Conservation (phyloP, 73 alveolate species). For the Paramecium bursaria region DNA sequence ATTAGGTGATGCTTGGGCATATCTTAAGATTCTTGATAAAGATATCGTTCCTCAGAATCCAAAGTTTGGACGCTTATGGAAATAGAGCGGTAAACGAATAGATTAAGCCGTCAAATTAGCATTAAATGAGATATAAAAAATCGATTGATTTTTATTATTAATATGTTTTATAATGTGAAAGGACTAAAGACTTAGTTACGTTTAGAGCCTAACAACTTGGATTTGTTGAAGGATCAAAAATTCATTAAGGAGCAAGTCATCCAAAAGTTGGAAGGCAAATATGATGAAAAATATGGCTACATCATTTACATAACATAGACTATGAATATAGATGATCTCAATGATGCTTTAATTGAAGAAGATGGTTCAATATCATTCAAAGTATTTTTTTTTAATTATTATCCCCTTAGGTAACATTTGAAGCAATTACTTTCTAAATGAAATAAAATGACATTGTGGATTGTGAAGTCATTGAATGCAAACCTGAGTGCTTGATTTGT, state of each 20-base stretch:
- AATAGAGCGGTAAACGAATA: too few relatives aligned
- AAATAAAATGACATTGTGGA: slow-evolving; percentile 27
- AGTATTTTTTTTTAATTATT: background rate
- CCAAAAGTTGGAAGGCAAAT: slow-evolving; percentile 51
- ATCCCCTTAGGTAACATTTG: slow-evolving; percentile 9
- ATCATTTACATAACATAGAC: slow-evolving; percentile 37
- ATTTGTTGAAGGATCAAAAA: slow-evolving; percentile 43
- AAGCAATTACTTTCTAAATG: slow-evolving; percentile 25
- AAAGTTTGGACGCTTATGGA: slow-evolving; percentile 48
- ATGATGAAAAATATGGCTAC: slow-evolving; percentile 28
- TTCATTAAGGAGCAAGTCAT: slow-evolving; percentile 35
- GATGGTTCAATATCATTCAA: slow-evolving; percentile 24
- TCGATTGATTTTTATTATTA: too few relatives aligned
- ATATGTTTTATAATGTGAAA: slow-evolving; percentile 17
- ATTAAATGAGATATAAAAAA: too few relatives aligned
- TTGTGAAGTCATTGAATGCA: slow-evolving; percentile 52
- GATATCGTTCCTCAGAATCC: slow-evolving; percentile 30
- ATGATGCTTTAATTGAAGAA: slow-evolving; percentile 61
- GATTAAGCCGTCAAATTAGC: too few relatives aligned
- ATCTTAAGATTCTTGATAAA: slow-evolving; percentile 59
- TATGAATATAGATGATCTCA: slow-evolving; percentile 7
- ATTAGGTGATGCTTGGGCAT: slow-evolving; percentile 91
- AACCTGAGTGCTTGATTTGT: background rate
- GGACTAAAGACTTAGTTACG: slow-evolving; percentile 32
- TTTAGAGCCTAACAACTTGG: slow-evolving; percentile 52